Percentiles rank a stretch among this genome's conserved stretches.
These are phyloP conservation scores for Aspergillus sergii DNA, from an alignment of 2,329 filamentous ascomycete species.

Conservation along the genomic window DNA sequence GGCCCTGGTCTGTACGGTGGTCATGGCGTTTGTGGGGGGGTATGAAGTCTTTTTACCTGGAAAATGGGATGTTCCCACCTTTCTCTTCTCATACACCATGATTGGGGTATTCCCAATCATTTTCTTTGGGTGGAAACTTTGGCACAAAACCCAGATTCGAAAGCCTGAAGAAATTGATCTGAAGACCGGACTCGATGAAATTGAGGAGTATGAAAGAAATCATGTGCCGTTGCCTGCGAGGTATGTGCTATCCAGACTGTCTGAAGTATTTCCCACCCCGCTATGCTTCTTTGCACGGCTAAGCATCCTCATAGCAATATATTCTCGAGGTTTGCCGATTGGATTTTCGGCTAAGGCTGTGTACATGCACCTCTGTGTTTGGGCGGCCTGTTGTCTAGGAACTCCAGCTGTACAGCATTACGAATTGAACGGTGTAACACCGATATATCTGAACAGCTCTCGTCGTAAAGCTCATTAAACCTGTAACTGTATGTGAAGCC, in stretches of 20 bases:
- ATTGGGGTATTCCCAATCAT: constrained; percentile 70
- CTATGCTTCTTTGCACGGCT: not conserved
- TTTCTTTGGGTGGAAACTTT: constrained; percentile 71
- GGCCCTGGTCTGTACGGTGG: constrained; percentile 62
- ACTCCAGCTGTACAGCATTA: not conserved
- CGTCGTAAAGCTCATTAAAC: not conserved
- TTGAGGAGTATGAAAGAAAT: constrained; percentile 68
- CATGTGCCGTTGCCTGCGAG: constrained; percentile 59
- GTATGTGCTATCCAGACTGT: constrained; percentile 41
- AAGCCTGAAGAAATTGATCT: constrained; percentile 65
- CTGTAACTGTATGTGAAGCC: not conserved
- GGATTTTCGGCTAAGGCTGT: constrained; percentile 19
- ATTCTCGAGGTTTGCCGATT: constrained; percentile 23
- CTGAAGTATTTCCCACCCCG: not conserved
- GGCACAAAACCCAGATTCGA: constrained; percentile 63
- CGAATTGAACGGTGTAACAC: not conserved
- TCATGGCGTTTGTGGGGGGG: constrained; percentile 75
- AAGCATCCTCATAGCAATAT: constrained; percentile 25
- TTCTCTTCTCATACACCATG: constrained; percentile 78
- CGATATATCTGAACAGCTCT: not conserved
- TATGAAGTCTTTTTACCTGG: constrained; percentile 74
- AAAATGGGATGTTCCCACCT: constrained; percentile 69
- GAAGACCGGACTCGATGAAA: constrained; percentile 62
- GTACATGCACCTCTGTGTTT: not conserved
- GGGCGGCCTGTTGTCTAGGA: not conserved